These are phyloP conservation scores for Fomitopsis betulina DNA, from an alignment of 1,284 basidiomycete species.

Conservation along the genomic window DNA sequence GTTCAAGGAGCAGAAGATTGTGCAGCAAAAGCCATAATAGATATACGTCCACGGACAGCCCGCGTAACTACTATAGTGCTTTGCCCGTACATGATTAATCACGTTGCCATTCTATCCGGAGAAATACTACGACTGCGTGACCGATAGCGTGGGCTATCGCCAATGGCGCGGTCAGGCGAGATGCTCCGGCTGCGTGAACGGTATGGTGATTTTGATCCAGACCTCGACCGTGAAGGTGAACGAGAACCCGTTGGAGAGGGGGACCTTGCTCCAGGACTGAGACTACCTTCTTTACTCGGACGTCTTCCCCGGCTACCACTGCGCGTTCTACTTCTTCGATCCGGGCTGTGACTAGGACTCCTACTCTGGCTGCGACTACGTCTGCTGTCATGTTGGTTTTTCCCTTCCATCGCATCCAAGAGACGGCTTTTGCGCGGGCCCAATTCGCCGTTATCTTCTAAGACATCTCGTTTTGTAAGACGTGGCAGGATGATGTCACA, in stretches of 20 bases:
- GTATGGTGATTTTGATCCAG: constrained; percentile 37
- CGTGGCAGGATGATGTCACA: constrained; percentile 97
- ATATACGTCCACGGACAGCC: background rate
- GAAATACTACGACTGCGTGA: constrained; percentile 26
- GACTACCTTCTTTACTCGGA: constrained; percentile 22
- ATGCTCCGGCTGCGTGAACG: constrained; percentile 57
- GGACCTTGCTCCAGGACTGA: constrained; percentile 29
- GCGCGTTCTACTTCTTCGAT: constrained; percentile 20
- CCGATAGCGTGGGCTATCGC: constrained; percentile 13
- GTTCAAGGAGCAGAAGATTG: constrained; percentile 57
- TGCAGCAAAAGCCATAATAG: constrained; percentile 36
- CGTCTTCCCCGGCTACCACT: constrained; percentile 23
- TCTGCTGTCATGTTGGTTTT: constrained; percentile 42
- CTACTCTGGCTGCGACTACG: constrained; percentile 24
- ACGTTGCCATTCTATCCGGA: constrained; percentile 15
- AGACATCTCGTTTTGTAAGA: constrained; percentile 77
- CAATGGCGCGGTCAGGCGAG: constrained; percentile 52
- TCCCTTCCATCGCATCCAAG: constrained; percentile 78
- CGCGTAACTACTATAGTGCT: background rate
- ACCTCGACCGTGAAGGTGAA: constrained; percentile 51
- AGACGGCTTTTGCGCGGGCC: constrained; percentile 78
- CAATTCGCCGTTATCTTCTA: constrained; percentile 92
- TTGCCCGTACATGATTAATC: constrained; percentile 38
- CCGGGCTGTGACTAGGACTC: constrained; percentile 29
- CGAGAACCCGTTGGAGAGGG: constrained; percentile 47